phyloP scores from a whole-genome alignment of 192 early-diverging fungal species.

The Coemansia sp. region DNA sequence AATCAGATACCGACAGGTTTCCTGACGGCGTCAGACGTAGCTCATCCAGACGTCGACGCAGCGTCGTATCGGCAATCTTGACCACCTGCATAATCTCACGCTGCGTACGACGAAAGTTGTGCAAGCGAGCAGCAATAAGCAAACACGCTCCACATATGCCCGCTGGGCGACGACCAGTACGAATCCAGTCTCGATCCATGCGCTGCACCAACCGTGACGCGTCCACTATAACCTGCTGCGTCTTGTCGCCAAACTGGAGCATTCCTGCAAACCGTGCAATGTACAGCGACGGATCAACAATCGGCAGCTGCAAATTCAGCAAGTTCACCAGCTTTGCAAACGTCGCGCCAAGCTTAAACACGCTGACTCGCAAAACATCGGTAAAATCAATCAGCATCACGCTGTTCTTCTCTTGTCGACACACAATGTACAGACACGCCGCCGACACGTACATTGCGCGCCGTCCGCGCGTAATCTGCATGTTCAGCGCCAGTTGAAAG shows the following conservation, averaged over 20 bases:
- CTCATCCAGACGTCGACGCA: slow-evolving; percentile 79
- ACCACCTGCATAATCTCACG: slow-evolving; percentile 86
- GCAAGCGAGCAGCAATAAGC: slow-evolving; percentile 86
- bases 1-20: slow-evolving; percentile 74
- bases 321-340: slow-evolving; percentile 75
- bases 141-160: slow-evolving; percentile 95
- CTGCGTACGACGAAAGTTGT: slow-evolving; percentile 80
- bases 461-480: slow-evolving; percentile 83
- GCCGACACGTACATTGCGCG: slow-evolving; percentile 73
- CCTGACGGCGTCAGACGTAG: slow-evolving; percentile 79
- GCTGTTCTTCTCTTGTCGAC: slow-evolving; percentile 77
- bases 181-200: slow-evolving; percentile 96
- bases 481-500: slow-evolving; percentile 79
- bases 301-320: slow-evolving; percentile 63
- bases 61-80: slow-evolving; percentile 85
- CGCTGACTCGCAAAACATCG: slow-evolving; percentile 79
- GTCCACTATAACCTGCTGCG: slow-evolving; percentile 70
- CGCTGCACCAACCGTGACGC: slow-evolving; percentile 80
- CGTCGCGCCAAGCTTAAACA: slow-evolving; percentile 83
- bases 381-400: slow-evolving; percentile 97
- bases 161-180: slow-evolving; percentile 82
- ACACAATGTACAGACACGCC: slow-evolving; percentile 90
- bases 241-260: slow-evolving; percentile 91
- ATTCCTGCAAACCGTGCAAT: slow-evolving; percentile 86
- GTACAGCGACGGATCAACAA: slow-evolving; percentile 92